These are phyloP conservation scores for Lepidopterella palustris DNA, from an alignment of 495 filamentous ascomycete genomes.

Conservation along the genomic window DNA sequence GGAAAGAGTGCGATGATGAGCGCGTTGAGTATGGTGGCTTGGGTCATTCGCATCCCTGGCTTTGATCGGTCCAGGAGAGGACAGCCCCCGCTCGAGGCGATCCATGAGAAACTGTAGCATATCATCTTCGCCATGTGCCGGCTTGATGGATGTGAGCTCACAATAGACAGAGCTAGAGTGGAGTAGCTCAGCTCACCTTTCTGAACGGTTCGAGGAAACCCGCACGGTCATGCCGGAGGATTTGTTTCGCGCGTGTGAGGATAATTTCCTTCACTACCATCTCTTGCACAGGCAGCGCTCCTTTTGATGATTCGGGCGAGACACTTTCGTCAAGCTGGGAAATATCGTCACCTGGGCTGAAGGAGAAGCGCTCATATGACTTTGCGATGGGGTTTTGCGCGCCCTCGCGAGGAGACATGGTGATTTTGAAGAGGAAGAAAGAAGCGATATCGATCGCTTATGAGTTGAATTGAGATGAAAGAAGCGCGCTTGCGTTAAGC, in stretches of 20 bases:
- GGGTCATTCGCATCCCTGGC: not conserved
- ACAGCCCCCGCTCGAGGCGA: not conserved
- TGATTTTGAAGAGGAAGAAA: too few relatives aligned
- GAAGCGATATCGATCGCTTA: too few relatives aligned
- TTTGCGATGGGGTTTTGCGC: too few relatives aligned
- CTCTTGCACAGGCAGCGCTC: not conserved
- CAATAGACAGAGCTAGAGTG: not conserved
- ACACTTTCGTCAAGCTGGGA: not conserved
- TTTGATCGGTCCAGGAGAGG: not conserved
- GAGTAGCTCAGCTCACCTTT: too few relatives aligned
- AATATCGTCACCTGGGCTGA: too few relatives aligned
- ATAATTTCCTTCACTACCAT: not conserved
- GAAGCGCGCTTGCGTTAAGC: too few relatives aligned
- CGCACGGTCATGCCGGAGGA: not conserved
- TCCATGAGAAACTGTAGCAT: not conserved
- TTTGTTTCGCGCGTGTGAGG: not conserved
- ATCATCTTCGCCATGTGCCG: not conserved
- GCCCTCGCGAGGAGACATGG: too few relatives aligned
- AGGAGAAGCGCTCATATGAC: too few relatives aligned
- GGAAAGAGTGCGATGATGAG: not conserved
- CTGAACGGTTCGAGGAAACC: too few relatives aligned
- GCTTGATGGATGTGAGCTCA: not conserved
- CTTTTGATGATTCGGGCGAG: not conserved
- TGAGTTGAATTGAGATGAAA: too few relatives aligned
- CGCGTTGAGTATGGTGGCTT: not conserved